Conservation (phyloP, 352 stramenopile species). For the Phytophthora ohioensis region DNA sequence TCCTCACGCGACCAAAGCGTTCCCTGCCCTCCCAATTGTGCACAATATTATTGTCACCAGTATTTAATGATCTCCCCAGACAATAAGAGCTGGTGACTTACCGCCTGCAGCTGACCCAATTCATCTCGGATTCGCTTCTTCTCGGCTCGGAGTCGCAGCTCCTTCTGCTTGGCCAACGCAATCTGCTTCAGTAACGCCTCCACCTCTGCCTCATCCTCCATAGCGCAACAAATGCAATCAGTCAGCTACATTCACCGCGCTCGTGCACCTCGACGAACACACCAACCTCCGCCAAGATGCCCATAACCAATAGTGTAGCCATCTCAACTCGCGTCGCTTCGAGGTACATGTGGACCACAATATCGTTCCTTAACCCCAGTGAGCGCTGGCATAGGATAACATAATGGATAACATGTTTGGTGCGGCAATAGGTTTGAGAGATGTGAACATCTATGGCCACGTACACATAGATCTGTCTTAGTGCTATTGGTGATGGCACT, state of each 20-base stretch:
- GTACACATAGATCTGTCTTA: too few relatives aligned
- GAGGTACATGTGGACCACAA: not conserved
- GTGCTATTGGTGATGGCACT: too few relatives aligned
- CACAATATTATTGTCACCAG: not conserved
- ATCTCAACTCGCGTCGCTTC: slow-evolving; percentile 19
- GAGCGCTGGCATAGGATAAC: too few relatives aligned
- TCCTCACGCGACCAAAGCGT: slow-evolving; percentile 59
- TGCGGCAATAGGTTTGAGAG: too few relatives aligned
- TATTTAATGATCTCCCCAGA: not conserved
- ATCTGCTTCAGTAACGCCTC: slow-evolving; percentile 68
- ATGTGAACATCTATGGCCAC: too few relatives aligned
- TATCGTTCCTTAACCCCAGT: not conserved
- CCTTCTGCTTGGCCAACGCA: slow-evolving; percentile 61
- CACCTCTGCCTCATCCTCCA: slow-evolving; percentile 55
- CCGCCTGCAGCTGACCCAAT: slow-evolving; percentile 54
- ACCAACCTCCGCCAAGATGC: slow-evolving; percentile 14
- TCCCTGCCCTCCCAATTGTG: slow-evolving; percentile 26
- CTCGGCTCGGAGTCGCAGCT: slow-evolving; percentile 70
- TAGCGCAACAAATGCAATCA: not conserved
- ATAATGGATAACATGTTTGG: too few relatives aligned
- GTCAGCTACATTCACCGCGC: not conserved
- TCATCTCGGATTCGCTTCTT: slow-evolving; percentile 73
- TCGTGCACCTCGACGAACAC: not conserved
- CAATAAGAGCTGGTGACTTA: slow-evolving; percentile 13
- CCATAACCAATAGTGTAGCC: slow-evolving; percentile 24